Conservation (phyloP, 2,329 filamentous ascomycete genomes). For the Aspergillus pseudoviridinutans region DNA sequence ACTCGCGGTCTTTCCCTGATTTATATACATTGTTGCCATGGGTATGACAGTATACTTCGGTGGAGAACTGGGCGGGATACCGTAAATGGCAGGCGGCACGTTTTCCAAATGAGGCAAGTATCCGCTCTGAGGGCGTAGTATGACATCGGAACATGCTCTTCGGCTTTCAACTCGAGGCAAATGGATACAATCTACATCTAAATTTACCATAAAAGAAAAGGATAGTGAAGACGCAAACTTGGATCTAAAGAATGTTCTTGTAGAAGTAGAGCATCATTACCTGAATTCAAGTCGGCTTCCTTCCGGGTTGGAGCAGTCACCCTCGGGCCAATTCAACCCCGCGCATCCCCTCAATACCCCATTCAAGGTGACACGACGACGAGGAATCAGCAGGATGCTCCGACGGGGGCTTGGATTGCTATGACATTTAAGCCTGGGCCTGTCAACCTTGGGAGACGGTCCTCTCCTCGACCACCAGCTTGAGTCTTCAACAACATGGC, state of each 20-base stretch:
- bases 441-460: neutral
- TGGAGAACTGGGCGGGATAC: slow-evolving; percentile 7
- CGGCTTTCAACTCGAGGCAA: neutral
- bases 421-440: neutral
- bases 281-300: slow-evolving; percentile 2
- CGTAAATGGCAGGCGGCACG: slow-evolving; percentile 12
- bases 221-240: neutral
- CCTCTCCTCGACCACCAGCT: neutral
- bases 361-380: neutral
- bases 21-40: slow-evolving; percentile 14
- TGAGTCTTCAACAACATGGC: slow-evolving; percentile 26
- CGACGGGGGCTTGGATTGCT: too few relatives aligned
- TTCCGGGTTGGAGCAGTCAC: slow-evolving; percentile 6
- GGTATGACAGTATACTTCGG: slow-evolving; percentile 5
- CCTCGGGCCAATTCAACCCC: slow-evolving; percentile 12
- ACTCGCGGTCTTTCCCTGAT: neutral
- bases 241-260: neutral
- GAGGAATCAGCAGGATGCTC: too few relatives aligned
- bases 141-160: neutral
- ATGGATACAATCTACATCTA: neutral
- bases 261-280: too few relatives aligned
- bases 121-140: slow-evolving; percentile 4
- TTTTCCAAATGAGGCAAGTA: neutral
- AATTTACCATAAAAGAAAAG: neutral
- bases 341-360: slow-evolving; percentile 8